These are phyloP conservation scores for Xanthoceras sorbifolium DNA, from an alignment of 345 rosid genomes.

Conservation along the genomic window DNA sequence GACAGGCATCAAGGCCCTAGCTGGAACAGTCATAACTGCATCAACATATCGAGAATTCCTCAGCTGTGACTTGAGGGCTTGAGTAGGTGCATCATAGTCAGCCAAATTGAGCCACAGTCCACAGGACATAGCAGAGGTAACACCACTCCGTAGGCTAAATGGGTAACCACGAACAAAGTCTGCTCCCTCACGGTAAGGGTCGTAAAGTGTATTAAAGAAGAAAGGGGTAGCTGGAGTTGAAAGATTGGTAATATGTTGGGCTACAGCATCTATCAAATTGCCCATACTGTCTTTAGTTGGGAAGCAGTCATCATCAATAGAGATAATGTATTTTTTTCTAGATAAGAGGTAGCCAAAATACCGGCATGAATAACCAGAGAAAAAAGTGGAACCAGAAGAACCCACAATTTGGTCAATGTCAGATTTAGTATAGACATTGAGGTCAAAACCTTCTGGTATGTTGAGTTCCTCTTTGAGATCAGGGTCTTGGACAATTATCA, in stretches of 20 bases:
- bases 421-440: slow-evolving; percentile 61
- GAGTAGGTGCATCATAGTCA: slow-evolving; percentile 95
- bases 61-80: slow-evolving; percentile 79
- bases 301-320: slow-evolving; percentile 82
- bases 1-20: slow-evolving; percentile 58
- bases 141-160: slow-evolving; percentile 85
- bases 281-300: slow-evolving; percentile 80
- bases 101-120: slow-evolving; percentile 96
- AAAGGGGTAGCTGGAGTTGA: slow-evolving; percentile 87
- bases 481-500: slow-evolving; percentile 91
- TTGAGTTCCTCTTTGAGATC: slow-evolving; percentile 82
- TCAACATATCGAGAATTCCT: slow-evolving; percentile 79
- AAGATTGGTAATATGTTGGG: slow-evolving; percentile 76
- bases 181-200: slow-evolving; percentile 76
- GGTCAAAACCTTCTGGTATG: slow-evolving; percentile 80
- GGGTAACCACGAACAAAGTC: slow-evolving; percentile 99
- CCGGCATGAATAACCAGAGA: slow-evolving; percentile 89
- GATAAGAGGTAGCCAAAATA: slow-evolving; percentile 89
- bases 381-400: slow-evolving; percentile 48
- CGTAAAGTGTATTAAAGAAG: slow-evolving; percentile 93
- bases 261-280: slow-evolving; percentile 66
- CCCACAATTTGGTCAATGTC: slow-evolving; percentile 74
- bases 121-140: slow-evolving; percentile 78
- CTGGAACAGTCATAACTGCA: slow-evolving; percentile 84
- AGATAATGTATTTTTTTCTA: slow-evolving; percentile 74